These are phyloP conservation scores for Russula griseocarnosa DNA, from an alignment of 768 basidiomycete species.

Conservation along the genomic window DNA sequence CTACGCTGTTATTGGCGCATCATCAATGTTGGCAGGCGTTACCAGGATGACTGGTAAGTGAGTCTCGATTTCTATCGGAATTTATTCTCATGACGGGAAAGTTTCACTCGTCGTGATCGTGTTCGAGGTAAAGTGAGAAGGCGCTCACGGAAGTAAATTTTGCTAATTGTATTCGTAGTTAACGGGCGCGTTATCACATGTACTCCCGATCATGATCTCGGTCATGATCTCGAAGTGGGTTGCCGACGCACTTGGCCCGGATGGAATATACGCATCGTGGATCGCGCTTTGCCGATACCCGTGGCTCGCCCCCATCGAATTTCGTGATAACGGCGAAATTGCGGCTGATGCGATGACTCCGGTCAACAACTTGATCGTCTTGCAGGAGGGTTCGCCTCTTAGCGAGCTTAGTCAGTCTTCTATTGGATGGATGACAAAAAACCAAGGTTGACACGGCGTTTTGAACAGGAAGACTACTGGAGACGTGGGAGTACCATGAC, in stretches of 20 bases:
- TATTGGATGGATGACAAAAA: not conserved
- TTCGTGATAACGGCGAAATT: constrained; percentile 60
- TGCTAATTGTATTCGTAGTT: constrained; percentile 40
- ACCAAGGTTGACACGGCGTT: constrained; percentile 6
- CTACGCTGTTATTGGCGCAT: constrained; percentile 72
- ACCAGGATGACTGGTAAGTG: constrained; percentile 69
- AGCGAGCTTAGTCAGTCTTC: constrained; percentile 44
- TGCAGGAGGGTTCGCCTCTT: constrained; percentile 41
- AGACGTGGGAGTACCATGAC: constrained; percentile 49
- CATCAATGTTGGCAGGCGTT: constrained; percentile 72
- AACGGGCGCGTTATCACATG: constrained; percentile 76
- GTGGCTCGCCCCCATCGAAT: constrained; percentile 63
- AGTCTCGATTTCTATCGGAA: not conserved
- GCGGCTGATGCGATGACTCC: constrained; percentile 61
- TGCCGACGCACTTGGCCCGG: constrained; percentile 63
- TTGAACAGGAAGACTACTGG: constrained; percentile 40
- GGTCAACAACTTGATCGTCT: constrained; percentile 44
- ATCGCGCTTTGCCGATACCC: constrained; percentile 68
- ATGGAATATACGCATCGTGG: constrained; percentile 70
- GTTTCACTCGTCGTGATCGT: constrained; percentile 75
- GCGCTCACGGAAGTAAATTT: not conserved
- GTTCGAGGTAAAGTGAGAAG: constrained; percentile 51
- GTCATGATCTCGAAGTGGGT: constrained; percentile 78
- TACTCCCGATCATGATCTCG: constrained; percentile 77
- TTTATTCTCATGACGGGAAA: constrained; percentile 29